A percentile compares a stretch with the other conserved stretches of the same genome.
These are phyloP conservation scores for Penicillium ochrochloron DNA, from an alignment of 495 filamentous ascomycete genomes.

Conservation along the genomic window DNA sequence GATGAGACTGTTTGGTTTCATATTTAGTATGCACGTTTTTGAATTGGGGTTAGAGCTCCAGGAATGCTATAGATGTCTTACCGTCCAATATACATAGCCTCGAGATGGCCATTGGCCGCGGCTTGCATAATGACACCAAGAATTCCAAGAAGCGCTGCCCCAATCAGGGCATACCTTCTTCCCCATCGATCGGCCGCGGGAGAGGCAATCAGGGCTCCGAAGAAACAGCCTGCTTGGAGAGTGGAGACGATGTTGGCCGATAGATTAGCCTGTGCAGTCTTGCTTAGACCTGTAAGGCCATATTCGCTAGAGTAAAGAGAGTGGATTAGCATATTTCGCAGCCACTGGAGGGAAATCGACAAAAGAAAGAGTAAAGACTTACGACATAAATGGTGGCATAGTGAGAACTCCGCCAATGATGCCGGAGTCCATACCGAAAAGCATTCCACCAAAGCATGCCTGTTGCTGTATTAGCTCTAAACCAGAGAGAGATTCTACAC, in stretches of 20 bases:
- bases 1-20: slow-evolving; percentile 50
- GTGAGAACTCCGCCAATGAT: slow-evolving; percentile 74
- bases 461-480: slow-evolving; percentile 26
- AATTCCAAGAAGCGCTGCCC: slow-evolving; percentile 47
- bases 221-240: slow-evolving; percentile 71
- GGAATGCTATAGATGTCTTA: slow-evolving; percentile 13
- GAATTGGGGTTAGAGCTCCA: not conserved
- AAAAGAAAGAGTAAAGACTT: slow-evolving; percentile 26
- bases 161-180: slow-evolving; percentile 55
- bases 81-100: slow-evolving; percentile 67
- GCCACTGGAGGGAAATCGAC: not conserved
- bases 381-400: slow-evolving; percentile 64
- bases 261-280: slow-evolving; percentile 45
- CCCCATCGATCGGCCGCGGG: slow-evolving; percentile 62
- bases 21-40: not conserved
- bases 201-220: slow-evolving; percentile 63
- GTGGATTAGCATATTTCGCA: not conserved
- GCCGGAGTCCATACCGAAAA: slow-evolving; percentile 69
- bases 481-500: no score
- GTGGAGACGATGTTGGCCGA: slow-evolving; percentile 61
- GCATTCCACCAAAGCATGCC: slow-evolving; percentile 79
- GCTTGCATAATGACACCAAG: slow-evolving; percentile 67
- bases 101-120: slow-evolving; percentile 56
- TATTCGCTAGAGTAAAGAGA: slow-evolving; percentile 45
- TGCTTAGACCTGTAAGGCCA: slow-evolving; percentile 58